A percentile compares a stretch with the other conserved stretches of the same genome.
Evolutionary conservation across 305 asterid species (phyloP).

Genomic region (Euphrasia arctica): DNA sequence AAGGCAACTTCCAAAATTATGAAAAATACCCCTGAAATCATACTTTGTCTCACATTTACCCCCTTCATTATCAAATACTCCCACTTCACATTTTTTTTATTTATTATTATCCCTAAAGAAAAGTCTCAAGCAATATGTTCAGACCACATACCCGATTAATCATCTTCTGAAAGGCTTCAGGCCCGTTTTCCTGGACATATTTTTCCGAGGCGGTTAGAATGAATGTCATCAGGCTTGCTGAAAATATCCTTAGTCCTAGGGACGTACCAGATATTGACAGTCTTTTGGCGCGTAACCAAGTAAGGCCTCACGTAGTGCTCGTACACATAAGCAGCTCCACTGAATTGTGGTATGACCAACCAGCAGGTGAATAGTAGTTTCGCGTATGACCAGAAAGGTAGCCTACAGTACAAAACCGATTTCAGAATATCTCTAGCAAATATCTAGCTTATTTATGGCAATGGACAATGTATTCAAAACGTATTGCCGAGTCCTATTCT

Average conservation of each 20-base stretch:
- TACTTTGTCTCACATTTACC: not conserved
- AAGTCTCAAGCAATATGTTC: too few relatives aligned
- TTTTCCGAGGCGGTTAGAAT: conserved; percentile 74
- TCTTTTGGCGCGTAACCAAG: conserved; percentile 63
- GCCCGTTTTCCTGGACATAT: conserved; percentile 65
- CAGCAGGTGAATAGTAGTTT: conserved; percentile 90
- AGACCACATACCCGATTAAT: conserved; percentile 54
- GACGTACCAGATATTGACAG: conserved; percentile 73
- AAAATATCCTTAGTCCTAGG: conserved; percentile 72
- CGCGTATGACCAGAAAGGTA: conserved; percentile 88
- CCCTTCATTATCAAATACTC: too few relatives aligned
- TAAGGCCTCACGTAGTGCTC: conserved; percentile 86
- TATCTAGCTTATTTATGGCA: too few relatives aligned
- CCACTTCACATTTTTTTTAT: too few relatives aligned
- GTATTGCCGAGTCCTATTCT: too few relatives aligned
- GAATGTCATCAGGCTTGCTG: conserved; percentile 71
- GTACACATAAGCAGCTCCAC: conserved; percentile 90
- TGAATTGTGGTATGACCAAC: conserved; percentile 95
- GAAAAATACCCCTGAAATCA: not conserved
- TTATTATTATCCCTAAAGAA: too few relatives aligned
- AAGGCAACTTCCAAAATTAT: not conserved
- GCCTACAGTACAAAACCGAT: conserved; percentile 39
- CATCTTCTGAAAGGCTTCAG: conserved; percentile 68
- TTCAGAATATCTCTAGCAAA: not conserved
- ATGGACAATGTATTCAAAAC: too few relatives aligned